These are phyloP conservation scores for Eutrema yunnanense DNA, from an alignment of 345 rosid genomes.

Conservation along the genomic window DNA sequence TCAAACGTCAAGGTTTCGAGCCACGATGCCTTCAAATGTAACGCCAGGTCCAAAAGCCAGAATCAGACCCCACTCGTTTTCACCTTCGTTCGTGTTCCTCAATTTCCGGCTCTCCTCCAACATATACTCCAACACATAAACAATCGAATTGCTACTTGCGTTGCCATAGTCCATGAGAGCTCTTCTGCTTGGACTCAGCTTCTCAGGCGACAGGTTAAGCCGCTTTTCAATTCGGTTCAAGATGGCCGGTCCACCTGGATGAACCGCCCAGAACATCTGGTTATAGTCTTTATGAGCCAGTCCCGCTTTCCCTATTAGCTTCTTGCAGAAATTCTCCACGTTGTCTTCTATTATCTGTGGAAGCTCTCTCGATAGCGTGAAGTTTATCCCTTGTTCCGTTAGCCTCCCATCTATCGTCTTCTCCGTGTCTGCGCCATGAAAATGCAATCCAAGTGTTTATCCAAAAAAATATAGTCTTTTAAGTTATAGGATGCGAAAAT, in stretches of 20 bases:
- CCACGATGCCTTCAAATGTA: conserved; percentile 95
- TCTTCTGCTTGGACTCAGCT: conserved; percentile 70
- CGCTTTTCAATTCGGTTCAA: conserved; percentile 80
- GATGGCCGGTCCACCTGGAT: conserved; percentile 98
- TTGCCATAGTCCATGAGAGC: conserved; percentile 93
- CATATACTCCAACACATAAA: conserved; percentile 89
- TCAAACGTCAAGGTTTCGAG: conserved; percentile 61
- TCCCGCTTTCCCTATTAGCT: conserved; percentile 46
- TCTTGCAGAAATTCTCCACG: conserved; percentile 69
- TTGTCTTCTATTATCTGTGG: conserved; percentile 91
- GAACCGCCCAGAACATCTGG: conserved; percentile 92
- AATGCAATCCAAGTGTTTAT: not conserved
- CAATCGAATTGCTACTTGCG: conserved; percentile 90
- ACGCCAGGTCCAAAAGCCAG: conserved; percentile 97
- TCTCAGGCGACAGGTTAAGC: conserved; percentile 63
- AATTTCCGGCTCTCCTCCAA: conserved; percentile 59
- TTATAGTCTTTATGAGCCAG: conserved; percentile 50
- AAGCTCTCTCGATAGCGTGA: conserved; percentile 82
- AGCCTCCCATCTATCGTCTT: conserved; percentile 77
- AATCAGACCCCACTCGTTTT: conserved; percentile 66
- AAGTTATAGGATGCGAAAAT: not conserved
- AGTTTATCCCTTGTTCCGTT: conserved; percentile 90
- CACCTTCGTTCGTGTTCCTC: conserved; percentile 22
- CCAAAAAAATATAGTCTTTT: not conserved
- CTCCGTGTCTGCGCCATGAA: conserved; percentile 63